Percentiles rank a stretch among this genome's conserved stretches.
These are phyloP conservation scores for Primulina tabacum DNA, from an alignment of 257 asterid species.

Conservation along the genomic window DNA sequence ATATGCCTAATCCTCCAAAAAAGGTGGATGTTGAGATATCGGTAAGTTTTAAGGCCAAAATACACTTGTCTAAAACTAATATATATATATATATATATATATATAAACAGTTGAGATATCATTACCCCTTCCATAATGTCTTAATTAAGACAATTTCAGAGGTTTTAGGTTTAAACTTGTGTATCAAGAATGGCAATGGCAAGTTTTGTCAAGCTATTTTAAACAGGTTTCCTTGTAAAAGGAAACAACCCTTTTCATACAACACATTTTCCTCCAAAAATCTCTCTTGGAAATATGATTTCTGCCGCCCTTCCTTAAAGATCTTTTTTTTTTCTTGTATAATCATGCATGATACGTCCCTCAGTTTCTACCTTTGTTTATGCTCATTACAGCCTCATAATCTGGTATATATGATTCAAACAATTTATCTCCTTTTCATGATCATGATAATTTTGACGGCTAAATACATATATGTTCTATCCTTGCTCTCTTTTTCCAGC, in stretches of 20 bases:
- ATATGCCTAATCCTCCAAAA: no score
- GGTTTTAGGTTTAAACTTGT: slow-evolving; percentile 25
- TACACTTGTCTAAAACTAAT: no score
- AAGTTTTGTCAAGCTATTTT: slow-evolving; percentile 3
- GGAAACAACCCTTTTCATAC: slow-evolving; percentile 13
- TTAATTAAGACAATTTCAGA: slow-evolving; percentile 21
- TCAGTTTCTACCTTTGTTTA: slow-evolving; percentile 18
- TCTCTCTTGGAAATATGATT: slow-evolving; percentile 21
- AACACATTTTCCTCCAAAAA: slow-evolving; percentile 32
- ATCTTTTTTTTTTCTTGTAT: not conserved
- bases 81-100: no score
- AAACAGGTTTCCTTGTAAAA: slow-evolving; percentile 20
- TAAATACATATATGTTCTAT: not conserved
- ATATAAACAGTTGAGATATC: no score
- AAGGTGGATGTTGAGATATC: no score
- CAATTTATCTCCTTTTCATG: not conserved
- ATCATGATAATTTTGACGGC: not conserved
- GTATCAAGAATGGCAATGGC: slow-evolving; percentile 1
- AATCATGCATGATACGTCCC: slow-evolving; percentile 16
- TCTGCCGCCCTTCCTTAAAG: slow-evolving; percentile 8
- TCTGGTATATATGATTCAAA: slow-evolving; percentile 33
- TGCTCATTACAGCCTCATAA: slow-evolving; percentile 20
- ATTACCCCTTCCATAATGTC: no score
- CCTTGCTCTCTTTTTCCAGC: not conserved
- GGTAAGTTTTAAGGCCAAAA: no score